Percentiles rank a stretch among this genome's conserved stretches.
Conservation (phyloP, 208 protist genomes). For the Crithidia brevicula region DNA sequence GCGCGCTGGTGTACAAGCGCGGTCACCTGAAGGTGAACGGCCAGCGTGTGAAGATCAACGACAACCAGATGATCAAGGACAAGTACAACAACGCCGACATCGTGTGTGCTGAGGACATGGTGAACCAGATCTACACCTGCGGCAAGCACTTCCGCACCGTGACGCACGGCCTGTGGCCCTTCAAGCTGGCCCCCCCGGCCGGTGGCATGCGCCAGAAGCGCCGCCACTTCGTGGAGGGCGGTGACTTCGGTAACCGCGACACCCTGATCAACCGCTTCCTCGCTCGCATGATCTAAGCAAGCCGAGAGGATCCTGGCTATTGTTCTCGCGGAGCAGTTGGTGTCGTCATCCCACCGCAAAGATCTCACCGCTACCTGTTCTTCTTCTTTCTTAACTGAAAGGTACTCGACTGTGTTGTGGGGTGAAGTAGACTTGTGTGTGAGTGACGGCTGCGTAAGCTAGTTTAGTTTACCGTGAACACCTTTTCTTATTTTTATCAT, state of each 20-base stretch:
- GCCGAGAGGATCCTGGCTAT: too few relatives aligned
- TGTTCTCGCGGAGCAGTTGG: too few relatives aligned
- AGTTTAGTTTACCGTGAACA: background rate
- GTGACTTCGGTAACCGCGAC: conserved; percentile 99
- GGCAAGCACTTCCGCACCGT: conserved; percentile 98
- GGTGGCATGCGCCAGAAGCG: conserved; percentile 97
- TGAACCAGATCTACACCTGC: conserved; percentile 99
- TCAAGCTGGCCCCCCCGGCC: conserved; percentile 96
- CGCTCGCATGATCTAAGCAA: conserved; percentile 96
- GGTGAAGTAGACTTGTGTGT: background rate
- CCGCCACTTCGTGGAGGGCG: conserved; percentile 99
- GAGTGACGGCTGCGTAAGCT: background rate
- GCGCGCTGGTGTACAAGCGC: conserved; percentile 99
- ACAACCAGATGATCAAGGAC: conserved; percentile 97
- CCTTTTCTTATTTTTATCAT: background rate
- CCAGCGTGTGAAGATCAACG: conserved; percentile 97
- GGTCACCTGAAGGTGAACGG: conserved; percentile 98
- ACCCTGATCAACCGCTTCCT: conserved; percentile 99
- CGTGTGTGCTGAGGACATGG: conserved; percentile 99
- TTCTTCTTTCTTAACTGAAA: too few relatives aligned
- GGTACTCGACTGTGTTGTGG: background rate
- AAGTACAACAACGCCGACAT: conserved; percentile 95
- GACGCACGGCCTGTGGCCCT: conserved; percentile 99
- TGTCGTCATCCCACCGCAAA: too few relatives aligned
- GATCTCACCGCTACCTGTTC: too few relatives aligned